These are phyloP conservation scores for Teunomyces pallodes DNA, from an alignment of 805 yeast species.

Conservation along the genomic window DNA sequence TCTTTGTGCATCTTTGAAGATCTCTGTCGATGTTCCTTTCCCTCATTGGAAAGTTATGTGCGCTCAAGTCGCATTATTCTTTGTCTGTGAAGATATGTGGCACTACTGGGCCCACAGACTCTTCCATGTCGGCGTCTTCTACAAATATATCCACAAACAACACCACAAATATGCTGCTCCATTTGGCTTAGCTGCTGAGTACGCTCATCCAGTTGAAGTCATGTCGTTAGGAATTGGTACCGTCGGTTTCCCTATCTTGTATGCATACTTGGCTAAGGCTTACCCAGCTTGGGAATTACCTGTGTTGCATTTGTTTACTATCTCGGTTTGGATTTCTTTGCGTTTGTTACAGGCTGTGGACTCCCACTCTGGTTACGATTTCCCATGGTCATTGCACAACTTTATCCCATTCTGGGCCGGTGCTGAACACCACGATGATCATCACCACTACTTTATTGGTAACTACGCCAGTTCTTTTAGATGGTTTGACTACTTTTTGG, in stretches of 20 bases:
- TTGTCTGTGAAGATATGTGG: slow-evolving; percentile 57
- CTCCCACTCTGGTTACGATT: slow-evolving; percentile 60
- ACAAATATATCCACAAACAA: slow-evolving; percentile 57
- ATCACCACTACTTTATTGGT: slow-evolving; percentile 60
- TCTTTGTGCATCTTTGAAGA: slow-evolving; percentile 46
- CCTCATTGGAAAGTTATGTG: slow-evolving; percentile 43
- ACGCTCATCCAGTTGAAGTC: slow-evolving; percentile 60
- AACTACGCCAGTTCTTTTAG: slow-evolving; percentile 57
- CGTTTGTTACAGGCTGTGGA: slow-evolving; percentile 60
- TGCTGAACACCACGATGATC: slow-evolving; percentile 61
- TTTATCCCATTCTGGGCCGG: slow-evolving; percentile 66
- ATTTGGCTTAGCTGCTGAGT: slow-evolving; percentile 60
- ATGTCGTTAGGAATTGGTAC: slow-evolving; percentile 58
- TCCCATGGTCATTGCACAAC: slow-evolving; percentile 58
- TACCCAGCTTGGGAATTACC: slow-evolving; percentile 19
- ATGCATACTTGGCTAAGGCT: slow-evolving; percentile 44
- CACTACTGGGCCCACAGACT: slow-evolving; percentile 59
- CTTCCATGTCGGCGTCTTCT: slow-evolving; percentile 55
- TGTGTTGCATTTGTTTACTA: slow-evolving; percentile 51
- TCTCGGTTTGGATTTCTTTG: slow-evolving; percentile 50
- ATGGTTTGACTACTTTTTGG: slow-evolving; percentile 54
- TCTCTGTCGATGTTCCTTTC: slow-evolving; percentile 52
- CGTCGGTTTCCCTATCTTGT: slow-evolving; percentile 58
- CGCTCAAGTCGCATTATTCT: slow-evolving; percentile 47
- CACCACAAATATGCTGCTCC: slow-evolving; percentile 64